A percentile compares a stretch with the other conserved stretches of the same genome.
These are phyloP conservation scores for Xerocomellus chrysenteron DNA, from an alignment of 768 basidiomycete species.

Conservation along the genomic window DNA sequence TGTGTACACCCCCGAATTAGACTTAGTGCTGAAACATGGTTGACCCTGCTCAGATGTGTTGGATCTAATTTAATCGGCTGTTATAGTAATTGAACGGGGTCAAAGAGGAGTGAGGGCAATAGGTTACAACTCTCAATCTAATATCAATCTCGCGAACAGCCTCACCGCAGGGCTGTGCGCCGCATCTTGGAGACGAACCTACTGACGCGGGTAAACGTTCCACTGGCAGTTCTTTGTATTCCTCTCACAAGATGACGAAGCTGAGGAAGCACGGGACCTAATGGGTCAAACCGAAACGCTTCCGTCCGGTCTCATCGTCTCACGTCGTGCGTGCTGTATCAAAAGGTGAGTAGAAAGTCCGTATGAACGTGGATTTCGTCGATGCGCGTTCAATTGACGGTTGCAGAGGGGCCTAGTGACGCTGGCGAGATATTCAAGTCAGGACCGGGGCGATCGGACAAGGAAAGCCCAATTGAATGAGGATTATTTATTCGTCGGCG, in stretches of 20 bases:
- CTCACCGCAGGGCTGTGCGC: conserved; percentile 13
- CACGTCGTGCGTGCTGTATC: conserved; percentile 3
- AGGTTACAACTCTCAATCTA: conserved; percentile 10
- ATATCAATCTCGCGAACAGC: conserved; percentile 15
- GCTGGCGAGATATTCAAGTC: not conserved
- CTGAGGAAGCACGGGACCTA: not conserved
- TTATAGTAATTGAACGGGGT: conserved; percentile 8
- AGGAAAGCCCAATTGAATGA: not conserved
- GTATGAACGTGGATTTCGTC: conserved; percentile 12
- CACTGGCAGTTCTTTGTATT: not conserved
- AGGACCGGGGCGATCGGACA: not conserved
- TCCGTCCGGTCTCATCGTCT: not conserved
- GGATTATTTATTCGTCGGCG: not conserved
- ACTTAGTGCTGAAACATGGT: conserved; percentile 6
- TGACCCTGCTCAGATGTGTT: conserved; percentile 7
- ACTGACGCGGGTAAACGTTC: not conserved
- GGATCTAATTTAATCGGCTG: conserved; percentile 12
- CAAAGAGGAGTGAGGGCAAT: conserved; percentile 9
- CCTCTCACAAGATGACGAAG: not conserved
- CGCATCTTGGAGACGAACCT: conserved; percentile 12
- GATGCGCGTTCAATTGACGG: not conserved
- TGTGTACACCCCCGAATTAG: conserved; percentile 1
- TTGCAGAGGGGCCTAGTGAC: not conserved
- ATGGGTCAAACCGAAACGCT: conserved; percentile 13
- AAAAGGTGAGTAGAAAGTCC: not conserved